Conservation (phyloP, 768 basidiomycete species). For the Termitomyces sp. region DNA sequence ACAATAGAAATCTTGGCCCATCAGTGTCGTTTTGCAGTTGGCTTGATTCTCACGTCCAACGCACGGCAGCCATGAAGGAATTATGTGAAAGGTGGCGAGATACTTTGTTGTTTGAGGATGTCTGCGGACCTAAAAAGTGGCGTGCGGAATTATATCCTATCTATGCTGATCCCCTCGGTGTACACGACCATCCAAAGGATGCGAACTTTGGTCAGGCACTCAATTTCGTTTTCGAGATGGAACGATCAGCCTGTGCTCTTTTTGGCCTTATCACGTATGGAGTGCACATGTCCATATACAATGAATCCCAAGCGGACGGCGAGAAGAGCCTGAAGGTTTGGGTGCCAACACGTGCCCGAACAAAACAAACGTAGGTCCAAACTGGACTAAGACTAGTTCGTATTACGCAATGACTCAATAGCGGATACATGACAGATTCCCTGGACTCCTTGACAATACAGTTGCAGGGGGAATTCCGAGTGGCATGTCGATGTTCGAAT, state of each 20-base stretch:
- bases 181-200: conserved; percentile 39
- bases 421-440: conserved; percentile 20
- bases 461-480: conserved; percentile 90
- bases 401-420: not conserved
- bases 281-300: conserved; percentile 82
- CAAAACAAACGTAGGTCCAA: conserved; percentile 78
- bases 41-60: conserved; percentile 49
- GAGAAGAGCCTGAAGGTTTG: conserved; percentile 55
- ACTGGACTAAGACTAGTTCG: not conserved
- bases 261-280: conserved; percentile 92
- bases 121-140: conserved; percentile 79
- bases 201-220: conserved; percentile 25
- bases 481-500: conserved; percentile 66
- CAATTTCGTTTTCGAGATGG: conserved; percentile 85
- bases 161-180: conserved; percentile 65
- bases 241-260: conserved; percentile 81
- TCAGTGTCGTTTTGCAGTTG: conserved; percentile 47
- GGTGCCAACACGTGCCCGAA: conserved; percentile 81
- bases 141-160: conserved; percentile 79
- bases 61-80: conserved; percentile 57
- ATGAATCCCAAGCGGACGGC: conserved; percentile 31
- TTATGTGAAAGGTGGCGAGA: conserved; percentile 78
- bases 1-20: conserved; percentile 20
- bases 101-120: conserved; percentile 49
- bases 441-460: conserved; percentile 83